Percentiles rank a stretch among this genome's conserved stretches.
Evolutionary conservation across 129 eudicot genomes (phyloP).

Genomic region (Tagetes erecta): DNA sequence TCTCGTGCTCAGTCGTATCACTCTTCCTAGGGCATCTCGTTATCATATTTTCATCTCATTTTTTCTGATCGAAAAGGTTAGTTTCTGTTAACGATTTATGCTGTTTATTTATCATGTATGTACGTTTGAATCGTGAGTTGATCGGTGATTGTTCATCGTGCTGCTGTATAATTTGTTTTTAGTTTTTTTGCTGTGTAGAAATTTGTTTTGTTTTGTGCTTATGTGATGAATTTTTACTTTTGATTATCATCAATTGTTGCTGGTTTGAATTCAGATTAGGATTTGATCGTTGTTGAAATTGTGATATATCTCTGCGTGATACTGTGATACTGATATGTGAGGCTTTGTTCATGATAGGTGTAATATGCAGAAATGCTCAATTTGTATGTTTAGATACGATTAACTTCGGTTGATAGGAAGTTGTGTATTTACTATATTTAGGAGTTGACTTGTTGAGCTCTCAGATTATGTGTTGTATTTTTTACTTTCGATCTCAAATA

Average conservation of each 20-base stretch:
- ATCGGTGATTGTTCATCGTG: neutral
- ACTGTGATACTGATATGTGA: too few relatives aligned
- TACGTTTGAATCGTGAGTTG: neutral
- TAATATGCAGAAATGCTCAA: neutral
- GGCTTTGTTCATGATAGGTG: too few relatives aligned
- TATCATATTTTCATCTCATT: constrained; percentile 17
- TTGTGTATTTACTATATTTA: neutral
- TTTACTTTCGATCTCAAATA: too few relatives aligned
- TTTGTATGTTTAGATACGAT: neutral
- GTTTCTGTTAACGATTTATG: constrained; percentile 16
- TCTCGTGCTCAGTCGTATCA: constrained; percentile 34
- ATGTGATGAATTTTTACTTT: neutral
- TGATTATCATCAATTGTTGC: neutral
- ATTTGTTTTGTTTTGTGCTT: constrained; percentile 8
- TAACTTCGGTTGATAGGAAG: neutral
- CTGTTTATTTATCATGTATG: neutral
- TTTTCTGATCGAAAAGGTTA: constrained; percentile 24
- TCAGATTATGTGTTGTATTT: too few relatives aligned
- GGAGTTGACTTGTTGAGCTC: neutral
- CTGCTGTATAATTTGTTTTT: constrained; percentile 7
- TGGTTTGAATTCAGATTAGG: neutral
- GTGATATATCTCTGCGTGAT: neutral
- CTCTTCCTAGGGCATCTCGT: constrained; percentile 30
- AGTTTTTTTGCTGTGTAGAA: neutral
- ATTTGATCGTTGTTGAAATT: neutral